These are phyloP conservation scores for Talaromyces trachyspermus DNA, from an alignment of 495 filamentous ascomycete genomes.

Conservation along the genomic window DNA sequence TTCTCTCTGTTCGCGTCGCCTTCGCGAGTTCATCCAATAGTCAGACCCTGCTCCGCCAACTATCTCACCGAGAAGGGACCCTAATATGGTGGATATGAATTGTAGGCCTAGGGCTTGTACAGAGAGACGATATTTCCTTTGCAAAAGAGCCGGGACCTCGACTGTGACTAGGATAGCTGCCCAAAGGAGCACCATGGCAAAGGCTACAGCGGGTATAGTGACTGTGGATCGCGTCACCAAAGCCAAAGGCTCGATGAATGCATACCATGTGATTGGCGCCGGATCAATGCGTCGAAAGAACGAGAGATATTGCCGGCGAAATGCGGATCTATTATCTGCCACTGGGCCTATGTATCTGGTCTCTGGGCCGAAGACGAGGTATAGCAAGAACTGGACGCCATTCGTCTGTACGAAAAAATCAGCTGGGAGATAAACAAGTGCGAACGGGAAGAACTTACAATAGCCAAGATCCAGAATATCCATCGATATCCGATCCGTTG, in stretches of 20 bases:
- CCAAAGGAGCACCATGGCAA: constrained; percentile 33
- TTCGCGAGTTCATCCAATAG: constrained; percentile 22
- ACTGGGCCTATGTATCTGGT: constrained; percentile 50
- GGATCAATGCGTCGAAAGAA: too few relatives aligned
- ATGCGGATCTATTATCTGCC: too few relatives aligned
- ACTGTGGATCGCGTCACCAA: constrained; percentile 22
- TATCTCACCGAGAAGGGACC: constrained; percentile 35
- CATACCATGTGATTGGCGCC: constrained; percentile 17
- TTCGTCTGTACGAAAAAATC: constrained; percentile 40
- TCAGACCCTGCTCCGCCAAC: constrained; percentile 30
- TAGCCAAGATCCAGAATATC: constrained; percentile 39
- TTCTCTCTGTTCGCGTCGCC: constrained; percentile 9
- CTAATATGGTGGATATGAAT: constrained; percentile 32
- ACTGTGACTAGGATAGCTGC: constrained; percentile 28
- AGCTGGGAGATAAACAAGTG: neutral
- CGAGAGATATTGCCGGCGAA: too few relatives aligned
- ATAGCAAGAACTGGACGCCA: constrained; percentile 44
- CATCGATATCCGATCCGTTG: constrained; percentile 31
- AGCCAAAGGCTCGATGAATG: constrained; percentile 31
- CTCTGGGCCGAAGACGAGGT: constrained; percentile 47
- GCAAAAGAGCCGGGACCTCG: constrained; percentile 35
- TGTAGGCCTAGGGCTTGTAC: constrained; percentile 34
- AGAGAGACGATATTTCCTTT: constrained; percentile 30
- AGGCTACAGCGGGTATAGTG: constrained; percentile 29
- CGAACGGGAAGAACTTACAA: constrained; percentile 22